Evolutionary conservation across 257 asterid species (phyloP), one percentile per base, ranked within the genome.

Genomic region (Capsicum chinense): DNA sequence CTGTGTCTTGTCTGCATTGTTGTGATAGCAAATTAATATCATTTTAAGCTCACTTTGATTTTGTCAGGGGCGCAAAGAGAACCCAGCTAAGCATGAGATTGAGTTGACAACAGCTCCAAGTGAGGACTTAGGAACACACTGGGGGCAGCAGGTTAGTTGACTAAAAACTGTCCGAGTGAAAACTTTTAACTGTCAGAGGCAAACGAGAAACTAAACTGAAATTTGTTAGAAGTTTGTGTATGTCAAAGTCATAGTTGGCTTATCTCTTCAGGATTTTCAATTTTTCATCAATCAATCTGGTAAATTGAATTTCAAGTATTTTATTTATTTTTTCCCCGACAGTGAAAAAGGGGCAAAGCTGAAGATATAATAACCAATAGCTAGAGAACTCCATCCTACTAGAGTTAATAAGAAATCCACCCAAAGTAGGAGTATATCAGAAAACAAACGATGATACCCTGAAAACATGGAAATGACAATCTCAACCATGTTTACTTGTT

Each of bases 131-230:
- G 90, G 92, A 33, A 97, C 99, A 54, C 99, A 97, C 85, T 97
- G 99, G 98, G 98, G 98, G 82, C 98, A 97, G 87, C 98, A 95
- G 98, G 99, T 94, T 84, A 37, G 91, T 67, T 67, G 3, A 67
- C 48, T 67, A 67, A 57, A 35, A 1, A 47, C 21, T 67, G 48
- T 67, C 11, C 74, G 3, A 66, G 50, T 67, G 50, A 35, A 35
- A 48, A 67, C 21, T 67, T 67, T 35, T 1, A 67, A 67, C 6
- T 14, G 54, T 39, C 54, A 14, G 73, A 14, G 54, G 50, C 54
- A 68, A 39, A 39, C 78, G 39, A 15, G 39, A 37, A 68, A 39
- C 54, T 68, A 15, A 58, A 68, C 26, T 39, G 26, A 39, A 68
- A 68, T 68, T 68, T 15, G 14, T 26, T 17, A 39, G 3, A 68